A percentile compares a stretch with the other conserved stretches of the same genome.
These are phyloP conservation scores for Pyricularia pennisetigena DNA, from an alignment of 2,329 filamentous ascomycete species.

Conservation along the genomic window DNA sequence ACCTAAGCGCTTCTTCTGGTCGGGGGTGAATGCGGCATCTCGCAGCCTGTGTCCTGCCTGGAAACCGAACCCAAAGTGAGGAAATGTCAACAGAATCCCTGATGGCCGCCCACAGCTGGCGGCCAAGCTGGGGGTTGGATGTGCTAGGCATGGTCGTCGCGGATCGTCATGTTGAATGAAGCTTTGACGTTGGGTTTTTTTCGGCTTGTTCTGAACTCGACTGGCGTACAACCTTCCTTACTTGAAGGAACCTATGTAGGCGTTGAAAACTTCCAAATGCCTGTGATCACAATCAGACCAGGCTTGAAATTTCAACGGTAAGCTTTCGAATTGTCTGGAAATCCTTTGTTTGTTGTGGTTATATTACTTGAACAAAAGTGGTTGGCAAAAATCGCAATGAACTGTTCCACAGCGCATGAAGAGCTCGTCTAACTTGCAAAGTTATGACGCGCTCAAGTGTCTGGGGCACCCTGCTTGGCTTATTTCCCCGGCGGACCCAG, in stretches of 20 bases:
- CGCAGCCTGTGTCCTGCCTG: neutral
- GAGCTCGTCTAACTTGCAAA: neutral
- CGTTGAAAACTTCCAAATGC: neutral
- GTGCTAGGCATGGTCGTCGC: conserved; percentile 19
- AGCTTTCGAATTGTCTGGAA: neutral
- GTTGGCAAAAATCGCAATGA: neutral
- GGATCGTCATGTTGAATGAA: conserved; percentile 5
- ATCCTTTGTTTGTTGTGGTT: neutral
- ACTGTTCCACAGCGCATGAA: conserved; percentile 3
- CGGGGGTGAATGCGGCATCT: neutral
- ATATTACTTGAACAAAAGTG: neutral
- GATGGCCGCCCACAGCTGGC: conserved; percentile 21
- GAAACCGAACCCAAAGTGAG: neutral
- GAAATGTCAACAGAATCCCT: conserved; percentile 16
- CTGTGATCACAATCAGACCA: neutral
- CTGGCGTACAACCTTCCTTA: neutral
- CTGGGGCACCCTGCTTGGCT: conserved; percentile 2
- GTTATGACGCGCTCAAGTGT: conserved; percentile 4
- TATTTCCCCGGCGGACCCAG: neutral
- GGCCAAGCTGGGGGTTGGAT: conserved; percentile 23
- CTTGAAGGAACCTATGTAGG: neutral
- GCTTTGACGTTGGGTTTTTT: neutral
- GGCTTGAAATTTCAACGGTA: neutral
- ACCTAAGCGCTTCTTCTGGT: neutral
- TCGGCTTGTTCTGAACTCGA: neutral